Evolutionary conservation across 352 stramenopile genomes (phyloP), one percentile per base, ranked within the genome.

Genomic region (Globisporangium cylindrosporum): DNA sequence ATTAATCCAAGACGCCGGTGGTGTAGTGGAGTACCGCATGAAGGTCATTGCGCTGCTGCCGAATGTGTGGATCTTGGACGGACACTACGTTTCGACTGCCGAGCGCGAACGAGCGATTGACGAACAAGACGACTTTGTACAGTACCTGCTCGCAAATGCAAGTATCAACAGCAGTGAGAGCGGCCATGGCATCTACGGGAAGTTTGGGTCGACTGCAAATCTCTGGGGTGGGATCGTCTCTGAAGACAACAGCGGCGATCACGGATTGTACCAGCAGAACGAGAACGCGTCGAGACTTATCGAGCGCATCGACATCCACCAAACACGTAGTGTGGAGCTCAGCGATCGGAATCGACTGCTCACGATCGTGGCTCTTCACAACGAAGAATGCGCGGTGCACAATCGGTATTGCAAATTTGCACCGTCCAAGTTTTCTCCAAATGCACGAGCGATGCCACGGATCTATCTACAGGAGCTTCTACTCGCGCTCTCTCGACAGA

Each of bases 21-120:
- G 34, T 18, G 38, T 61, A 1, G 32, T 69, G 3, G 65, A 75
- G 57, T 86, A 85, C 59, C 74, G 77, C 0, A 81, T 77, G 62
- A 83, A 83, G 56, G 56, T 80, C 9, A 71, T 77, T 3, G 82
- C 84, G 1, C 24, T 91, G 8, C 66, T 92, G 43, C 78, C 82
- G 29, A 88, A 86, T 56, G 68, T 77, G 3, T 91, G 82, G 84
- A 74, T 79, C 4, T 59, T 92, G 2, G 81, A 91, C 57, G 74
- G 80, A 8, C 82, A 91, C 49, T 92, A 77, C 69, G 70, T 92
- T 53, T 71, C 79, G 10, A 67, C 71, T 12, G 7, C 24, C 24
- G 82, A 90, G 53, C 79, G 84, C 12, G 59, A 73, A 18, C 48
- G 74, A 36, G 74, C 82, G 4, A 62, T 83, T 1, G 79, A 89